phyloP scores from a whole-genome alignment of 495 filamentous ascomycete genomes.

The Trichoderma gamsii region DNA sequence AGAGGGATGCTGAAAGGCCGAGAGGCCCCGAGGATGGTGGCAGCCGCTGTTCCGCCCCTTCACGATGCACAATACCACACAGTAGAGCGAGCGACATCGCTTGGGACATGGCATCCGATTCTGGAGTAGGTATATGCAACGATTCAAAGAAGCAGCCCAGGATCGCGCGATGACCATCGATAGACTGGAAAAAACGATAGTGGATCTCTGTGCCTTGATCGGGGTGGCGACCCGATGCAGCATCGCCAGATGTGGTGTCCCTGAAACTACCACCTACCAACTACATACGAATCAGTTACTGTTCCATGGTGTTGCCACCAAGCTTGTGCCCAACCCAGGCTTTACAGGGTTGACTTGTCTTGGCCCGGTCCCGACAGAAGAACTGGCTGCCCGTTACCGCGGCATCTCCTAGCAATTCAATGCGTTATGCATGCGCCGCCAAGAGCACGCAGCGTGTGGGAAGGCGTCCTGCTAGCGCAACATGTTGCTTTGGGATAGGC shows the following conservation, averaged over 20 bases:
- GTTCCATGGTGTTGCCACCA: neutral
- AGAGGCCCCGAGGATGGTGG: slow-evolving; percentile 7
- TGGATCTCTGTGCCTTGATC: slow-evolving; percentile 1
- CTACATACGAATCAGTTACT: neutral
- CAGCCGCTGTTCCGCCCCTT: neutral
- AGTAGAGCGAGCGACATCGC: neutral
- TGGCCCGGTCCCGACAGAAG: slow-evolving; percentile 1
- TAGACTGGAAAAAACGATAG: neutral
- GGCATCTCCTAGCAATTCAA: neutral
- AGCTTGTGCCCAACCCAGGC: neutral
- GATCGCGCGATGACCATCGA: neutral
- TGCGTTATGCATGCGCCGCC: neutral
- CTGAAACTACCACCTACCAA: slow-evolving; percentile 7
- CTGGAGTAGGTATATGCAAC: no score
- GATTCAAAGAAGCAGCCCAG: neutral
- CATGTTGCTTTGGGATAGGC: no score
- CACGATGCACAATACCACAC: neutral
- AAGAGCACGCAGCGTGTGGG: no score
- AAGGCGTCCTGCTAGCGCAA: no score
- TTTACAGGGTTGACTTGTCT: neutral
- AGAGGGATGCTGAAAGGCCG: slow-evolving; percentile 7
- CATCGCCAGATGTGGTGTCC: slow-evolving; percentile 10
- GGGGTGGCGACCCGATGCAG: slow-evolving; percentile 6
- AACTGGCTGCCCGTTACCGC: neutral
- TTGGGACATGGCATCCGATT: neutral